Conservation (phyloP, 805 yeast species). For the Lachancea quebecensis region DNA sequence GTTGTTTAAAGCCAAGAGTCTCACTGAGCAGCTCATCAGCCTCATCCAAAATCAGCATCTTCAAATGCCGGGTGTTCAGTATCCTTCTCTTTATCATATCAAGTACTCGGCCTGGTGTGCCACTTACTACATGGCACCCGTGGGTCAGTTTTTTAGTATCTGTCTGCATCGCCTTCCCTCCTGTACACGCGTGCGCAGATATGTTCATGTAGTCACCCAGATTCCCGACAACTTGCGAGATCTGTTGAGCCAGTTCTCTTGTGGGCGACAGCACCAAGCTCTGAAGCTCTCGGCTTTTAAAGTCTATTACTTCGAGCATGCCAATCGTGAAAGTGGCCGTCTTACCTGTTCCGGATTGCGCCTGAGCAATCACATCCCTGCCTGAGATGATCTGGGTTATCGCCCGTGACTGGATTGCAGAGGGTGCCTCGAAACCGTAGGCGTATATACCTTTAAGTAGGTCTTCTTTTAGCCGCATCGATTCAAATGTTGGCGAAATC, state of each 20-base stretch:
- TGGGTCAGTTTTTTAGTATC: constrained; percentile 68
- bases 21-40: constrained; percentile 92
- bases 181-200: constrained; percentile 85
- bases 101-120: constrained; percentile 93
- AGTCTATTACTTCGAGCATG: constrained; percentile 79
- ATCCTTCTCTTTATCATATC: constrained; percentile 86
- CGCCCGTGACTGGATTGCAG: constrained; percentile 96
- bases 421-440: constrained; percentile 92
- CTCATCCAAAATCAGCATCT: constrained; percentile 89
- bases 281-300: constrained; percentile 67
- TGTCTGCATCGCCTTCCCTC: constrained; percentile 80
- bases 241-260: constrained; percentile 91
- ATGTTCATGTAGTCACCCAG: constrained; percentile 85
- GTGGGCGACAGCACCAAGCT: constrained; percentile 92
- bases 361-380: constrained; percentile 93
- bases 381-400: constrained; percentile 91
- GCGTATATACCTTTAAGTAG: constrained; percentile 61
- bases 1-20: constrained; percentile 86
- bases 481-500: constrained; percentile 59
- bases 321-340: constrained; percentile 98
- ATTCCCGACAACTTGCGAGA: constrained; percentile 78
- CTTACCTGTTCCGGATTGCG: constrained; percentile 98
- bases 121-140: constrained; percentile 80
- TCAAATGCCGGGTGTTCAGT: constrained; percentile 65
- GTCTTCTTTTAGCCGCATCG: constrained; percentile 62